Evolutionary conservation across 306 rosid genomes (phyloP), one percentile per base, ranked within the genome.

Genomic region (Quercus robur): DNA sequence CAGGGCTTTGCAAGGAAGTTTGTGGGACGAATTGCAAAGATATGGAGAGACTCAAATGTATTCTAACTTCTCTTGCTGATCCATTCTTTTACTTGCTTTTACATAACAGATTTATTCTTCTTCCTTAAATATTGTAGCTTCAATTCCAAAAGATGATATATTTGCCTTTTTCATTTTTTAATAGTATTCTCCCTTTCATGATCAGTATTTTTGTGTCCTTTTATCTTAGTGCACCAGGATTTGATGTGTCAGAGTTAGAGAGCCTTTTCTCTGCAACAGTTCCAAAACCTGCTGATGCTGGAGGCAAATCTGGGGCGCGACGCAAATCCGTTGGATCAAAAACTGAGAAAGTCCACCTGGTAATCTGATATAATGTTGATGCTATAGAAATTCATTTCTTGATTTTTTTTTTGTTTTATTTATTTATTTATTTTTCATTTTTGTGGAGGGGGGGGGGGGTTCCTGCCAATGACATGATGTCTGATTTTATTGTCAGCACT

Each of bases 1-100:
- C 73, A 91, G 96, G 86, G 98, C 92, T 28, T 62, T 93, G 78
- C 93, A 96, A 87, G 99, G 99, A 78, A 96, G 99, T 86, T 84
- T 96, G 77, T 96, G 99, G 99, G 99, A 96, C 51, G 99, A 96
- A 84, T 84, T 96, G 77, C 99, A 93, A 75, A 91, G 91, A 88
- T 83, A 33, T 74, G 97, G 97, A 76, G 97, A 90, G n/a, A 85
- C 86, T 71, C 98, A 89, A 86, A 92, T 59, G 99, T 96, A 91
- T 83, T 79, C 57, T 61, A 61, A 76, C 80, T 79, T 75, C 75
- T 61, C 5, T 75, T 80, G 19, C 72, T 62, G 56, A 73, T 73
- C 49, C 74, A 52, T 30, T 49, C 59, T 64, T 30, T 14, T 25
- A 73, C 30, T 44, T 55, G 19, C 75, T 23, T 4, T 62, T 61